A percentile compares a stretch with the other conserved stretches of the same genome.
These are phyloP conservation scores for Peziza echinospora DNA, from an alignment of 495 filamentous ascomycete genomes.

Conservation along the genomic window DNA sequence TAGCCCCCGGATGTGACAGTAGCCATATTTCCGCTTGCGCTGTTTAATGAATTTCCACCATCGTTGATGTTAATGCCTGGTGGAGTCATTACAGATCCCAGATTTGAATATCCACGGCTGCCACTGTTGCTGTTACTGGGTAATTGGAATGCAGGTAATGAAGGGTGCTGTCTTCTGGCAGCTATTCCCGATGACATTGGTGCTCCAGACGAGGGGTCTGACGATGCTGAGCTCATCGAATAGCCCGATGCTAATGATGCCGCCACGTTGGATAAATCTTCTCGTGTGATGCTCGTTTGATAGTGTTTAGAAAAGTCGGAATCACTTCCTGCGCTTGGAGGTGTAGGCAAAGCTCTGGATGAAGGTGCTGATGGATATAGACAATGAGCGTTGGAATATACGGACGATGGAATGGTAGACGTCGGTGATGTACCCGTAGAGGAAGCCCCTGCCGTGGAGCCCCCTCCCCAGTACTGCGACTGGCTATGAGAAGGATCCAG, in stretches of 20 bases:
- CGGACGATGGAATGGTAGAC: constrained; percentile 11
- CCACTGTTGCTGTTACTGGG: constrained; percentile 10
- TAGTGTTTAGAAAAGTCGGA: constrained; percentile 8
- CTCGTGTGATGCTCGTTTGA: constrained; percentile 8
- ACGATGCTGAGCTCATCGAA: constrained; percentile 7
- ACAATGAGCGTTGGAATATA: constrained; percentile 7
- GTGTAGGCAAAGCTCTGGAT: constrained; percentile 14
- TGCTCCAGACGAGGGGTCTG: constrained; percentile 5
- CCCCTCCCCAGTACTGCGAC: constrained; percentile 19
- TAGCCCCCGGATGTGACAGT: constrained; percentile 12
- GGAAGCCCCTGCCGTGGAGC: constrained; percentile 12
- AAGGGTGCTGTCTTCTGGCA: constrained; percentile 15
- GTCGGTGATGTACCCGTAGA: constrained; percentile 11
- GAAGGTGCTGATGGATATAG: constrained; percentile 9
- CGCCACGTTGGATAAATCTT: constrained; percentile 16
- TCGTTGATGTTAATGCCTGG: constrained; percentile 13
- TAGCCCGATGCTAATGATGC: constrained; percentile 13
- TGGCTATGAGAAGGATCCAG: constrained; percentile 20
- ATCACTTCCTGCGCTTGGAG: constrained; percentile 13
- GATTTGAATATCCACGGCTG: constrained; percentile 10
- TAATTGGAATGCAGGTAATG: constrained; percentile 16
- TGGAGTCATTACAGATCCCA: constrained; percentile 15
- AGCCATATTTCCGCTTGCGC: constrained; percentile 11
- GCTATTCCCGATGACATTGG: constrained; percentile 17
- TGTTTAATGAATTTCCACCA: constrained; percentile 15